These are phyloP conservation scores for Phragmites australis DNA, from an alignment of 176 grass and related monocot genomes.

Conservation along the genomic window DNA sequence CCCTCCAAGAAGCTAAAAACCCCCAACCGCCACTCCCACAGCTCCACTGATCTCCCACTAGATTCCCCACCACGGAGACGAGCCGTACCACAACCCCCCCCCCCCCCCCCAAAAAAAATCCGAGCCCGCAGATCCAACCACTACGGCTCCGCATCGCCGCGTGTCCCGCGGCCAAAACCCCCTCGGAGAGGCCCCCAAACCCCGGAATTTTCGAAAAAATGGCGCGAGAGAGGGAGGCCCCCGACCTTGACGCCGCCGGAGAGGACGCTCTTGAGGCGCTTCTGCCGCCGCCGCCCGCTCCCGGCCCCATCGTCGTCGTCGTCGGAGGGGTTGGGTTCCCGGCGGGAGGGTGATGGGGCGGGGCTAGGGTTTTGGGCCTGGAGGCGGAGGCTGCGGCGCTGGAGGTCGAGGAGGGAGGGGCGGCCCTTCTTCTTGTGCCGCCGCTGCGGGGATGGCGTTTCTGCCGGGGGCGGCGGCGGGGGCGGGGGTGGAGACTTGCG, in stretches of 20 bases:
- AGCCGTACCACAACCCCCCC: constrained; percentile 18
- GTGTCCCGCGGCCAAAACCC: constrained; percentile 44
- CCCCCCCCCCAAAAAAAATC: constrained; percentile 33
- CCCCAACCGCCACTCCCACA: constrained; percentile 37
- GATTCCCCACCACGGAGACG: constrained; percentile 38
- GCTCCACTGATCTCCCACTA: constrained; percentile 40
- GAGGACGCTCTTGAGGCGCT: constrained; percentile 60
- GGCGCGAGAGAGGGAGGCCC: constrained; percentile 6
- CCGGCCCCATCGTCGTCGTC: constrained; percentile 45
- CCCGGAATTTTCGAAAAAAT: constrained; percentile 27
- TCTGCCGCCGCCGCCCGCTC: constrained; percentile 40
- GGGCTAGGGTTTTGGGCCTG: constrained; percentile 57
- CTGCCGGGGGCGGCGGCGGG: constrained; percentile 2
- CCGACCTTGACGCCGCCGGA: constrained; percentile 49
- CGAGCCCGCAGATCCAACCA: constrained; percentile 54
- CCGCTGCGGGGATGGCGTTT: constrained; percentile 39
- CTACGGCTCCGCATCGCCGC: constrained; percentile 42
- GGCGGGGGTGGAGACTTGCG: constrained; percentile 32
- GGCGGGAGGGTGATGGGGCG: neutral
- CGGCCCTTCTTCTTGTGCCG: constrained; percentile 68
- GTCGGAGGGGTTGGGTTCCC: constrained; percentile 31
- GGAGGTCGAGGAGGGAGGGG: constrained; percentile 64
- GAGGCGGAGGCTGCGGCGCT: constrained; percentile 61
- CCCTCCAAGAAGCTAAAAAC: constrained; percentile 41
- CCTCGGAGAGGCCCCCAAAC: constrained; percentile 11